Percentiles rank a stretch among this genome's conserved stretches.
Evolutionary conservation across 75 land plant genomes (phyloP).

Genomic region (Pseudotsuga menziesii): DNA sequence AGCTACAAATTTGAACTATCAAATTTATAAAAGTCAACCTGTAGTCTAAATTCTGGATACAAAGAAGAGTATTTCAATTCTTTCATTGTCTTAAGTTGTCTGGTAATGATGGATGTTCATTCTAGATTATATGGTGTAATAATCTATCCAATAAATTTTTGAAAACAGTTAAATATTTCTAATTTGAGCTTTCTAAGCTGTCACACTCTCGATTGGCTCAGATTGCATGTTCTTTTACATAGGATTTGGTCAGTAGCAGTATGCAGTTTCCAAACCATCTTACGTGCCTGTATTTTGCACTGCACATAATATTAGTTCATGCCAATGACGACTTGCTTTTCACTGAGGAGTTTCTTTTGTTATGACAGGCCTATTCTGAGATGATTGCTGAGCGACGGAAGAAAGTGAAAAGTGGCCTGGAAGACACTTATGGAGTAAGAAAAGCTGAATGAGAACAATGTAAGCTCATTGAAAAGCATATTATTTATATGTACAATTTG

Average conservation of each 20-base stretch:
- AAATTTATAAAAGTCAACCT: background rate
- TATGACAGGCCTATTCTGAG: constrained; percentile 58
- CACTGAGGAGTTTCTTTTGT: background rate
- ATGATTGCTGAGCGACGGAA: constrained; percentile 82
- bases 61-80: background rate
- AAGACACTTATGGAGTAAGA: constrained; percentile 69
- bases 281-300: background rate
- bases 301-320: background rate
- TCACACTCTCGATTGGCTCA: background rate
- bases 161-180: background rate
- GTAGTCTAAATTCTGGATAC: background rate
- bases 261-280: background rate
- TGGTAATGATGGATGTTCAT: background rate
- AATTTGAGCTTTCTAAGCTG: background rate
- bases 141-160: too few relatives aligned
- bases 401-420: constrained; percentile 56
- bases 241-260: background rate
- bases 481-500: too few relatives aligned
- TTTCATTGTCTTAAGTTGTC: too few relatives aligned
- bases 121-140: too few relatives aligned
- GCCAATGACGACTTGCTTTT: background rate
- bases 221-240: background rate
- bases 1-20: background rate
- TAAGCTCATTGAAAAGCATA: too few relatives aligned
- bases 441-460: constrained; percentile 10